Evolutionary conservation across 805 yeast genomes (phyloP), one percentile per base, ranked within the genome.

Genomic region (Saccharomyces jurei): DNA sequence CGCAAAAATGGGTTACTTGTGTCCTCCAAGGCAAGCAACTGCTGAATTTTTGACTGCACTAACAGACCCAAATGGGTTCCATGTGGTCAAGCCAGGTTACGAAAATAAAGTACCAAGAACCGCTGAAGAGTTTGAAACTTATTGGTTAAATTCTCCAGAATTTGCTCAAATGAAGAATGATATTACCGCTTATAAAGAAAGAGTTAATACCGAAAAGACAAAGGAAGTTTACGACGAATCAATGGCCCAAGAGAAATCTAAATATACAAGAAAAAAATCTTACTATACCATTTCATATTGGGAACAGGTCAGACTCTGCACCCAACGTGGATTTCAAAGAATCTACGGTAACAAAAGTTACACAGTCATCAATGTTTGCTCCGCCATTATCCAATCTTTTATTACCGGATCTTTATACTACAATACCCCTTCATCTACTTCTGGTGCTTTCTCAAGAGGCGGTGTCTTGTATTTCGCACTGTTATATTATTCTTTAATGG

Each of bases 341-440:
- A 72, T 81, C 50, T 63, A 71, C 59, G 87, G 87, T 63, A 87
- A 85, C 64, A 75, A 73, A 55, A 83, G 86, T 8, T 79, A 78
- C 55, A 69, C 71, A 0, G 54, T 68, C 14, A 64, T 64, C 6
- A 67, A 68, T 36, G 53, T 56, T 56, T 53, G 53, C 26, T 70
- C 71, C 8, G 69, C 71, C n/a, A 61, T 79, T 14, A 63, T 78
- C 32, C 84, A 83, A 68, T 76, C 85, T n/a, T 75, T 86, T 51
- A 76, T 84, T 62, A 72, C 76, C 11, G 87, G 89, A 31, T 84
- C 90, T 0, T 71, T 86, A 60, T 84, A 76, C 67, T 83, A 77
- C 68, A 71, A 80, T 52, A 68, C 82, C 17, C 78, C 82, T 1
- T 68, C 71, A 2, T 55, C 71, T 31, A 83, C 87, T 0, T 54